phyloP scores from a whole-genome alignment of 148 eudicot genomes.

The Rhododendron vialii region DNA sequence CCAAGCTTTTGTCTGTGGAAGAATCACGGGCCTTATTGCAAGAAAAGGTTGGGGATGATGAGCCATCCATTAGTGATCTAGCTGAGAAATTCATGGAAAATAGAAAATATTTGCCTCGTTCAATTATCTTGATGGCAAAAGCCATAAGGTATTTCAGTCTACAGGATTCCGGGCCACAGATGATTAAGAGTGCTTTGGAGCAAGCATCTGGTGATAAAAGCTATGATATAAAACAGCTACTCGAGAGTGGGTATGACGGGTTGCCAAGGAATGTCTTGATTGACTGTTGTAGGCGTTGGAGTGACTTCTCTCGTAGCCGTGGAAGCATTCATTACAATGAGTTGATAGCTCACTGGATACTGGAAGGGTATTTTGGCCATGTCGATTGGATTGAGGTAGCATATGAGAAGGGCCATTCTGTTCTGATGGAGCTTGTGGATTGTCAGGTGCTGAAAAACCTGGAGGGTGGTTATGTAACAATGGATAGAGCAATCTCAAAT shows the following conservation, averaged over 20 bases:
- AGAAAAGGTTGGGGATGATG: too few species aligned
- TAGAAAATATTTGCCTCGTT: background rate
- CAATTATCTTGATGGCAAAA: constrained; percentile 1
- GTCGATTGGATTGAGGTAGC: constrained; percentile 9
- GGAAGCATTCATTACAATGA: background rate
- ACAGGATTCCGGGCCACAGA: background rate
- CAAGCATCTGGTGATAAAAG: background rate
- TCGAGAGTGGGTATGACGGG: background rate
- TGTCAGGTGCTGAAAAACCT: constrained; percentile 14
- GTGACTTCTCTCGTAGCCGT: background rate
- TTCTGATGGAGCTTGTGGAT: constrained; percentile 18
- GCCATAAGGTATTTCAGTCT: background rate
- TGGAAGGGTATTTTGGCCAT: constrained; percentile 26
- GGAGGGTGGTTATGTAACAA: constrained; percentile 8
- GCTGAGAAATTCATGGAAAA: background rate
- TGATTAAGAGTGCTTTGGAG: background rate
- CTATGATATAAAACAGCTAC: background rate
- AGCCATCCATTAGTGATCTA: background rate
- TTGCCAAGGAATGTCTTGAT: background rate
- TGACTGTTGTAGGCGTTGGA: constrained; percentile 4
- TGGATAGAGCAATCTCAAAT: background rate
- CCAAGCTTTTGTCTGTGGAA: too few species aligned
- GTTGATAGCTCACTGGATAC: constrained; percentile 2
- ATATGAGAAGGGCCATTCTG: constrained; percentile 19
- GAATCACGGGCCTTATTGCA: too few species aligned